Conservation (phyloP, 495 filamentous ascomycete species). For the Neurospora sp. region DNA sequence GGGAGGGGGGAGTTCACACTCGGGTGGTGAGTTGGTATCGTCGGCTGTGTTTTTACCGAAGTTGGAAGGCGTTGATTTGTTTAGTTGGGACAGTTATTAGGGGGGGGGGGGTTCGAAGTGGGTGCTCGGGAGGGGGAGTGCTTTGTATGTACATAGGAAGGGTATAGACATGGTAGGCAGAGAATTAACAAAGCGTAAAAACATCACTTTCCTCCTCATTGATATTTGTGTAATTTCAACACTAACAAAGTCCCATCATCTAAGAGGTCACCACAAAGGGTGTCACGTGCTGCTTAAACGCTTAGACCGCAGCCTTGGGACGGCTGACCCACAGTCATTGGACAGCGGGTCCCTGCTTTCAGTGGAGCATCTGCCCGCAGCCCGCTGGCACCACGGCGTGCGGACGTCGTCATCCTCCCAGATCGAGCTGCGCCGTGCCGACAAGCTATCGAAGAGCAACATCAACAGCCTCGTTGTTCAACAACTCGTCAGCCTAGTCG, state of each 20-base stretch:
- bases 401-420: not conserved
- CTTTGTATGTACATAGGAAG: not conserved
- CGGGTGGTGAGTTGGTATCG: not conserved
- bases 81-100: not conserved
- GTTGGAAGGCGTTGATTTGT: not conserved
- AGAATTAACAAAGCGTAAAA: not conserved
- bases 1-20: not conserved
- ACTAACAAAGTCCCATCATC: no score
- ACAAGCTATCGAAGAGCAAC: not conserved
- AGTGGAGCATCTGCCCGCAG: not conserved
- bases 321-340: not conserved
- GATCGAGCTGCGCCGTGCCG: not conserved
- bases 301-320: not conserved
- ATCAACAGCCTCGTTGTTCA: not conserved
- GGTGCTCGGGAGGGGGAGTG: not conserved
- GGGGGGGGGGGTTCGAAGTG: not conserved
- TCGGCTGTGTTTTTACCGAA: not conserved
- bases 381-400: not conserved
- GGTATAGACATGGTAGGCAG: not conserved
- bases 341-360: not conserved
- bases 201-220: not conserved
- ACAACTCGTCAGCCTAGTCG: not conserved
- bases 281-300: conserved; percentile 1
- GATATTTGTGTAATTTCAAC: no score
- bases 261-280: not conserved